Percentiles rank a stretch among this genome's conserved stretches.
These are phyloP conservation scores for Penicillium coffeae DNA, from an alignment of 495 filamentous ascomycete genomes.

Conservation along the genomic window DNA sequence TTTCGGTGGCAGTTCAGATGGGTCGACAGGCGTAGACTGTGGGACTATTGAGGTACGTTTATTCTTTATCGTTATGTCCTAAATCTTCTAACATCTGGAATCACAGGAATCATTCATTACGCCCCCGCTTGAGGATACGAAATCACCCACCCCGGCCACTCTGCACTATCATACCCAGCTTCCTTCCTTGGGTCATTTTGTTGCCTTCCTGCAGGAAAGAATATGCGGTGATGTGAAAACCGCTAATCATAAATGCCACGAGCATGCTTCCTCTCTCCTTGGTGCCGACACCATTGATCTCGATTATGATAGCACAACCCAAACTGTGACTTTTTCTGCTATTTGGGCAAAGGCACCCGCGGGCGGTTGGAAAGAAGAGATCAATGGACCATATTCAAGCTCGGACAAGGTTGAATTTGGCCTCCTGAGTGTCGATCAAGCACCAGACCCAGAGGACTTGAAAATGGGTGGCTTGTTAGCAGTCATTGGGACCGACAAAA, in stretches of 20 bases:
- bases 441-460: conserved; percentile 64
- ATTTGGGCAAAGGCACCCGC: conserved; percentile 51
- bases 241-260: conserved; percentile 27
- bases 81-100: not conserved
- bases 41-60: too few species aligned
- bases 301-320: conserved; percentile 69
- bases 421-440: conserved; percentile 64
- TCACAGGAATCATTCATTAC: conserved; percentile 63
- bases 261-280: conserved; percentile 30
- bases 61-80: not conserved
- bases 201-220: conserved; percentile 52
- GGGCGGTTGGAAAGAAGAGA: conserved; percentile 47
- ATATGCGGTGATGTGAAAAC: conserved; percentile 46
- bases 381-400: conserved; percentile 33
- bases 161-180: conserved; percentile 67
- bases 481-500: conserved; percentile 70
- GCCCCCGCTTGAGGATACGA: conserved; percentile 55
- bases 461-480: conserved; percentile 75
- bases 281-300: conserved; percentile 67
- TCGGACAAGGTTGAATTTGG: conserved; percentile 69
- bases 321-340: conserved; percentile 59
- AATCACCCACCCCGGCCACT: conserved; percentile 61
- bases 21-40: too few species aligned
- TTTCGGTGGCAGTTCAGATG: not conserved
- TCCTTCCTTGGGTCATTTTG: conserved; percentile 51